A percentile compares a stretch with the other conserved stretches of the same genome.
phyloP scores from a whole-genome alignment of 1,139 yeast species.

The Ogataea hybrid region DNA sequence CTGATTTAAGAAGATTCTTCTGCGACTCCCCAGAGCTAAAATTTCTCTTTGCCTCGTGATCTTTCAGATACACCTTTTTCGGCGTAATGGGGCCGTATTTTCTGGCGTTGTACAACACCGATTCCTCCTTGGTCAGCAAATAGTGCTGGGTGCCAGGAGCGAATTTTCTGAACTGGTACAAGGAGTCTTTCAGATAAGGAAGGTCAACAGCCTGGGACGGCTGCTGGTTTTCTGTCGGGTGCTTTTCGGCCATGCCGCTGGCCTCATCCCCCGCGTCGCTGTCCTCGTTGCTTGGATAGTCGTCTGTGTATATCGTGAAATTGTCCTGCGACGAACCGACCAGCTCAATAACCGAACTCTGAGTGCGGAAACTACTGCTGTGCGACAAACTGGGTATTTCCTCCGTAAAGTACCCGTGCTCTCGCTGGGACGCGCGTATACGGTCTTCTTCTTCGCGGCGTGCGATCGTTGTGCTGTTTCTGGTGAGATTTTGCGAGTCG shows the following conservation, averaged over 20 bases:
- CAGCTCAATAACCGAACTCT: constrained; percentile 6
- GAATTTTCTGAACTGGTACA: constrained; percentile 16
- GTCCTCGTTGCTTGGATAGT: not conserved
- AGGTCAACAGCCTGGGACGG: too few relatives aligned
- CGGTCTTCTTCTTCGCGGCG: constrained; percentile 6
- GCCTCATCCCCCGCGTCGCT: not conserved
- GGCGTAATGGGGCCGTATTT: constrained; percentile 6
- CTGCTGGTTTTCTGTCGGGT: too few relatives aligned
- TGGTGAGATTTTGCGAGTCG: constrained; percentile 5
- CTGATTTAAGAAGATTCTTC: constrained; percentile 4
- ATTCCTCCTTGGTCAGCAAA: constrained; percentile 11
- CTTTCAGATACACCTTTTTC: constrained; percentile 8
- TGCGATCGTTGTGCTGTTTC: not conserved
- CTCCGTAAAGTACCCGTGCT: constrained; percentile 18
- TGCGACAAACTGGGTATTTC: constrained; percentile 11
- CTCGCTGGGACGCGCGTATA: constrained; percentile 13
- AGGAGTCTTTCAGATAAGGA: not conserved
- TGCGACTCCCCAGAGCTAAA: constrained; percentile 14
- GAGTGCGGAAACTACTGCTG: constrained; percentile 13
- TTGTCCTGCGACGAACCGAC: constrained; percentile 6
- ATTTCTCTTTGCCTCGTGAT: constrained; percentile 6
- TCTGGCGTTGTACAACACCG: constrained; percentile 1
- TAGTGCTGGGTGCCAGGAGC: constrained; percentile 18
- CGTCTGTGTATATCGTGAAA: constrained; percentile 6
- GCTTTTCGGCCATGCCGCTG: not conserved